These are phyloP conservation scores for Colletotrichum salicis DNA, from an alignment of 2,329 filamentous ascomycete species.

Conservation along the genomic window DNA sequence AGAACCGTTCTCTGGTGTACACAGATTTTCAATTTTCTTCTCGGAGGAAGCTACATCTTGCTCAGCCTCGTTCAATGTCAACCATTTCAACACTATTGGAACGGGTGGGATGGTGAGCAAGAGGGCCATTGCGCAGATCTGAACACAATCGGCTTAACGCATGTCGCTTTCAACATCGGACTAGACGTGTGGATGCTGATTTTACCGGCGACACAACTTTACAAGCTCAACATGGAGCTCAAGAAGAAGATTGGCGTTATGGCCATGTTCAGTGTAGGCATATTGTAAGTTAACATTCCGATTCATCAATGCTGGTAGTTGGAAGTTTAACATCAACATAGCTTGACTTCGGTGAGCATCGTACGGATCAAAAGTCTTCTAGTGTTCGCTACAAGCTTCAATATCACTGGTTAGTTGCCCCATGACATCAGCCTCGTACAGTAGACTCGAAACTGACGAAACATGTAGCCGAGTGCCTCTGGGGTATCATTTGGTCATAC, in stretches of 20 bases:
- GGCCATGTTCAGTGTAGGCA: conserved; percentile 51
- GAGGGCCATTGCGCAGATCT: not conserved
- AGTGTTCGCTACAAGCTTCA: too few relatives aligned
- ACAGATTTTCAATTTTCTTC: not conserved
- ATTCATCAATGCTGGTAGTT: not conserved
- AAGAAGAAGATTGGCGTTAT: conserved; percentile 36
- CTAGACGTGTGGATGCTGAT: conserved; percentile 39
- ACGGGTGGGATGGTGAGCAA: not conserved
- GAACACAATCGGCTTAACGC: not conserved
- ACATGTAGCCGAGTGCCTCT: too few relatives aligned
- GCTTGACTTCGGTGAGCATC: not conserved
- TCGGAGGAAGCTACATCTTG: not conserved
- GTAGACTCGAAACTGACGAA: too few relatives aligned
- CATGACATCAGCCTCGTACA: too few relatives aligned
- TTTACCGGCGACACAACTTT: conserved; percentile 36
- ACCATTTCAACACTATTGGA: conserved; percentile 4
- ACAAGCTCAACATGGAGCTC: conserved; percentile 33
- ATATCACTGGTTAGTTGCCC: too few relatives aligned
- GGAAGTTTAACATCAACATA: not conserved
- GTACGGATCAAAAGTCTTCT: not conserved
- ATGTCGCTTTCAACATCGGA: conserved; percentile 36
- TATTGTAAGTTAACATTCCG: conserved; percentile 48
- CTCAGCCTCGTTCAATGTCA: conserved; percentile 4
- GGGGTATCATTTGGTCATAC: too few relatives aligned
- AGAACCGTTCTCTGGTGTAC: conserved; percentile 1